A percentile compares a stretch with the other conserved stretches of the same genome.
phyloP scores from a whole-genome alignment of 1,284 basidiomycete species.

The Apiotrichum porosum region DNA sequence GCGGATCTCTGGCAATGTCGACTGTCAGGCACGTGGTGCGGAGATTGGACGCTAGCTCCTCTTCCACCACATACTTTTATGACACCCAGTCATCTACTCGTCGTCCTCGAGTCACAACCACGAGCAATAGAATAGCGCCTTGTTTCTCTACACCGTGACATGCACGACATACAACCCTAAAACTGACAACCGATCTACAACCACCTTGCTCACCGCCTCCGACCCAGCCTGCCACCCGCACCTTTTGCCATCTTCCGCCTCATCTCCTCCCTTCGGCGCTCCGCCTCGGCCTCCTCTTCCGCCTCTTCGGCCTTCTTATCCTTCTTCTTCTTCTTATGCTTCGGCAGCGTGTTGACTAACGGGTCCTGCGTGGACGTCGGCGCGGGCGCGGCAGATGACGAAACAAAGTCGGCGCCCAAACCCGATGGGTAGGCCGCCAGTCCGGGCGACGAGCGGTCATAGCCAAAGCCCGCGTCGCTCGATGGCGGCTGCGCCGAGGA shows the following conservation, averaged over 20 bases:
- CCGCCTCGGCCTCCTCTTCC: slow-evolving; percentile 33
- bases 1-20: no score
- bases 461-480: no score
- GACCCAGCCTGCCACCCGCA: slow-evolving; percentile 19
- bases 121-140: no score
- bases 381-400: background rate
- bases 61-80: no score
- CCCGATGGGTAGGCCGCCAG: background rate
- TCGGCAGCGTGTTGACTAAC: slow-evolving; percentile 12
- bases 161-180: no score
- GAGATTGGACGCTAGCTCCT: no score
- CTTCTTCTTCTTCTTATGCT: slow-evolving; percentile 19
- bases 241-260: slow-evolving; percentile 33
- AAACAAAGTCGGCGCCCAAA: background rate
- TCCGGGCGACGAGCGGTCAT: no score
- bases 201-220: background rate
- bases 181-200: no score
- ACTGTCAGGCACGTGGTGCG: no score
- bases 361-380: slow-evolving; percentile 13
- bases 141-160: no score
- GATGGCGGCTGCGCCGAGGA: background rate
- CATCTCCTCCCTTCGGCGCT: slow-evolving; percentile 27
- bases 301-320: slow-evolving; percentile 27
- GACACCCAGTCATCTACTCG: no score
- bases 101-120: no score